A percentile compares a stretch with the other conserved stretches of the same genome.
Evolutionary conservation across 164 flowering plant genomes (phyloP).

Genomic region (Houttuynia cordata): DNA sequence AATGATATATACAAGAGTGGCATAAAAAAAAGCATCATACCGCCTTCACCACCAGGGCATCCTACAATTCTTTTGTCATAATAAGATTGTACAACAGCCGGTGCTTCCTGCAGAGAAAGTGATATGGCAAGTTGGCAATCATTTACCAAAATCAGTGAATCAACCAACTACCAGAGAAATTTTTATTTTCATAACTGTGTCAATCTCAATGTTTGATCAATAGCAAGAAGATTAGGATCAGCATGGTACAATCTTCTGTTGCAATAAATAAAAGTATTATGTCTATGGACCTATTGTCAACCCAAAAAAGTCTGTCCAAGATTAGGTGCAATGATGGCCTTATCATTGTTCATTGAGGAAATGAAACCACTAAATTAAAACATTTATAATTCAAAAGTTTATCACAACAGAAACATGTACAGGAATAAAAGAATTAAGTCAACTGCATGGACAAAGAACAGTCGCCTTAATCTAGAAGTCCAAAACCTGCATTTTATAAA

Average conservation of each 20-base stretch:
- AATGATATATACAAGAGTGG: too few relatives aligned
- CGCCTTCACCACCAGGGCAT: constrained; percentile 73
- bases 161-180: not conserved
- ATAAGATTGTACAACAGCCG: constrained; percentile 48
- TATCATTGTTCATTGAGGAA: not conserved
- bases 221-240: too few relatives aligned
- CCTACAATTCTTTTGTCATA: constrained; percentile 64
- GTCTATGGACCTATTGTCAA: too few relatives aligned
- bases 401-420: too few relatives aligned
- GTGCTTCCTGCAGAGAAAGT: constrained; percentile 36
- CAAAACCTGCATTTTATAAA: too few relatives aligned
- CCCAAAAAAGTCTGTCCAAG: too few relatives aligned
- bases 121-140: not conserved
- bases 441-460: not conserved
- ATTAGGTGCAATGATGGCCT: too few relatives aligned
- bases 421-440: not conserved
- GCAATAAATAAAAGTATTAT: too few relatives aligned
- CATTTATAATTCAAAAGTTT: not conserved
- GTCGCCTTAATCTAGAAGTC: not conserved
- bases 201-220: not conserved
- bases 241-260: too few relatives aligned
- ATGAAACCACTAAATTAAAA: not conserved
- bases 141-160: too few relatives aligned
- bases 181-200: not conserved
- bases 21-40: constrained; percentile 12